A percentile compares a stretch with the other conserved stretches of the same genome.
These are phyloP conservation scores for Ganoderma sp. DNA, from an alignment of 1,284 basidiomycete species.

Conservation along the genomic window DNA sequence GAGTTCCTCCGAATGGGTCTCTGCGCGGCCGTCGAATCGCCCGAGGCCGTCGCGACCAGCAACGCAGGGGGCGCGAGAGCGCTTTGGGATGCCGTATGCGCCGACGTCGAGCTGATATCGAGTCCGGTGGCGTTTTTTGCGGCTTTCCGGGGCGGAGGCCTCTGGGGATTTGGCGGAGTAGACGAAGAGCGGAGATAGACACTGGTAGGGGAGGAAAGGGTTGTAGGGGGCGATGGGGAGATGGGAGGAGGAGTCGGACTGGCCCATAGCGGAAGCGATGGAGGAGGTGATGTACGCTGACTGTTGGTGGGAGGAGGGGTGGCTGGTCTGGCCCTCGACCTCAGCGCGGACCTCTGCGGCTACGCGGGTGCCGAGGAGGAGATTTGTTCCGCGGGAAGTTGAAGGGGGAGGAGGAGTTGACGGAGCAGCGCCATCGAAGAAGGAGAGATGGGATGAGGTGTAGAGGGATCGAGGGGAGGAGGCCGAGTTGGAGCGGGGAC, in stretches of 20 bases:
- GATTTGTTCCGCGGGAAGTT: constrained; percentile 46
- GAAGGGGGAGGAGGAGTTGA: constrained; percentile 49
- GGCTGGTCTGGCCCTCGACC: constrained; percentile 43
- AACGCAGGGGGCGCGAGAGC: constrained; percentile 37
- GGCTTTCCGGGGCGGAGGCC: constrained; percentile 28
- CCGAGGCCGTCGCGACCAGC: constrained; percentile 42
- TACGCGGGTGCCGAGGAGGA: constrained; percentile 52
- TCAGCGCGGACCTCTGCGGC: constrained; percentile 53
- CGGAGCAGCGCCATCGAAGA: constrained; percentile 50
- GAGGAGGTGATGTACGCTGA: constrained; percentile 42
- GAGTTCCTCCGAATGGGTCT: constrained; percentile 41
- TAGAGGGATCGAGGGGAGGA: constrained; percentile 50
- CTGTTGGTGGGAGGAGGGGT: constrained; percentile 39
- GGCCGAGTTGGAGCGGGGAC: constrained; percentile 54
- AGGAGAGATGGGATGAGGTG: constrained; percentile 49
- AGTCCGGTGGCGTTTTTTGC: constrained; percentile 47
- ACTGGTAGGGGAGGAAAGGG: constrained; percentile 49
- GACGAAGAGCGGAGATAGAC: constrained; percentile 43
- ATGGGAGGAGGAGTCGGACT: constrained; percentile 42
- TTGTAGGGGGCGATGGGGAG: constrained; percentile 41
- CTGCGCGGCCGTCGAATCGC: constrained; percentile 31
- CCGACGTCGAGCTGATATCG: constrained; percentile 72
- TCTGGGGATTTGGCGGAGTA: constrained; percentile 40
- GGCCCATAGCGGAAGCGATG: constrained; percentile 53
- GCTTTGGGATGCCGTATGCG: constrained; percentile 72